phyloP scores from a whole-genome alignment of 2,329 filamentous ascomycete species.

The Aspergillus fischeri region DNA sequence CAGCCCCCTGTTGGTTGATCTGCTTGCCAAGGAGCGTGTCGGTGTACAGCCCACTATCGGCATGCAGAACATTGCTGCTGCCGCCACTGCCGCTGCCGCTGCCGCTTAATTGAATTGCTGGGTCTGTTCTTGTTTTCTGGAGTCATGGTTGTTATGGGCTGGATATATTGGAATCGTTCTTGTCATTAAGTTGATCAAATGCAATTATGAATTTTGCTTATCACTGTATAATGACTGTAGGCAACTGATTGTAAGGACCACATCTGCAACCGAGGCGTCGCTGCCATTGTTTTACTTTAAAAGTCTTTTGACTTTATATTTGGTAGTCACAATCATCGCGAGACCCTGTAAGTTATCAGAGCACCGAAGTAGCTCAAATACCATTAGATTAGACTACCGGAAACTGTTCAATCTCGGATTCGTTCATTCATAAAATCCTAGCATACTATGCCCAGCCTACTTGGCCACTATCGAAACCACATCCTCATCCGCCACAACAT shows the following conservation, averaged over 20 bases:
- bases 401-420: neutral
- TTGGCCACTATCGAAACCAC: conserved; percentile 62
- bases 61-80: conserved; percentile 40
- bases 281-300: too few species aligned
- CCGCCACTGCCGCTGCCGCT: conserved; percentile 21
- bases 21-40: conserved; percentile 90
- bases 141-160: conserved; percentile 11
- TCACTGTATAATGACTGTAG: neutral
- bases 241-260: neutral
- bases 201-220: conserved; percentile 2
- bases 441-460: conserved; percentile 17
- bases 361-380: too few species aligned
- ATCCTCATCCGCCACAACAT: conserved; percentile 69
- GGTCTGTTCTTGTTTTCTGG: conserved; percentile 6
- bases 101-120: conserved; percentile 12
- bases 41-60: conserved; percentile 72
- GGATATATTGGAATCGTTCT: conserved; percentile 8
- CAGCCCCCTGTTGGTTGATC: conserved; percentile 80
- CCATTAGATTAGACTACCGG: too few species aligned
- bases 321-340: too few species aligned
- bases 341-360: too few species aligned
- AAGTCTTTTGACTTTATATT: too few species aligned
- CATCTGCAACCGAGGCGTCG: too few species aligned
- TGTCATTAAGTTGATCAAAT: conserved; percentile 7
- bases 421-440: neutral